A percentile compares a stretch with the other conserved stretches of the same genome.
Conservation (phyloP, 495 filamentous ascomycete genomes). For the Ramalina intermedia region DNA sequence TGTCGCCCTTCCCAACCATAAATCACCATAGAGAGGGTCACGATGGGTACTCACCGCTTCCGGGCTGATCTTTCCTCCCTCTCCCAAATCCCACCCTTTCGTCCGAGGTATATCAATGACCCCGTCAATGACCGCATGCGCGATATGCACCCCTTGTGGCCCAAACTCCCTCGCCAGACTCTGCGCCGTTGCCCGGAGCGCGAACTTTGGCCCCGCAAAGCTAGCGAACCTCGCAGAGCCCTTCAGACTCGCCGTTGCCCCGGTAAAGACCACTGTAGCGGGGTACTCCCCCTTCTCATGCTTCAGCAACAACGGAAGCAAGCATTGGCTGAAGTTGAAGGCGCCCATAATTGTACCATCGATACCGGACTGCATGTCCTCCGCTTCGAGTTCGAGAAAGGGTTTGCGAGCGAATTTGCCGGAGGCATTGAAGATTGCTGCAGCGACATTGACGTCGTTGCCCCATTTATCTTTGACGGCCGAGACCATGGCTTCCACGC, state of each 20-base stretch:
- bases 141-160: conserved; percentile 77
- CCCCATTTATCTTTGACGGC: conserved; percentile 44
- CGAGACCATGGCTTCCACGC: conserved; percentile 51
- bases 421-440: conserved; percentile 73
- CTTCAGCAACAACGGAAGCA: conserved; percentile 44
- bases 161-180: conserved; percentile 77
- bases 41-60: conserved; percentile 50
- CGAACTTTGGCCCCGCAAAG: conserved; percentile 74
- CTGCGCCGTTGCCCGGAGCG: conserved; percentile 61
- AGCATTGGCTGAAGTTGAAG: conserved; percentile 62
- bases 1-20: background rate
- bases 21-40: background rate
- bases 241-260: conserved; percentile 69
- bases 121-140: conserved; percentile 75
- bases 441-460: conserved; percentile 29
- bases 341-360: conserved; percentile 44
- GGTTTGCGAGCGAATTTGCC: conserved; percentile 59
- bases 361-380: conserved; percentile 46
- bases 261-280: conserved; percentile 75
- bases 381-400: conserved; percentile 57
- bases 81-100: conserved; percentile 42
- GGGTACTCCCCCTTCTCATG: conserved; percentile 29
- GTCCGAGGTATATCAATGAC: conserved; percentile 74
- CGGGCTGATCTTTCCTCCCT: conserved; percentile 56
- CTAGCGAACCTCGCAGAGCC: conserved; percentile 53